Evolutionary conservation across 805 yeast species (phyloP), one percentile per base, ranked within the genome.

Genomic region (Saccharomyces eubayanus): DNA sequence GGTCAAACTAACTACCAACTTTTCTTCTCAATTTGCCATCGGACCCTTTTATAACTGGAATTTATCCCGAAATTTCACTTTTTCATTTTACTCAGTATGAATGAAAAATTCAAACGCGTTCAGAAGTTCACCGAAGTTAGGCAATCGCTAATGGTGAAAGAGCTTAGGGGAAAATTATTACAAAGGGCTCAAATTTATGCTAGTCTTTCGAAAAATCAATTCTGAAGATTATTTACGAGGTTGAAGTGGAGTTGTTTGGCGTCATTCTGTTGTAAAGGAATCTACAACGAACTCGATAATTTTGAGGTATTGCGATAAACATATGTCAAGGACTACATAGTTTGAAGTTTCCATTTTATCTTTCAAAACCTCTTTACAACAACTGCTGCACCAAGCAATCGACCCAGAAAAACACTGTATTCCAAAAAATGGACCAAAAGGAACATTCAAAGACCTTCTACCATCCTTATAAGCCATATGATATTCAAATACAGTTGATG

Each of bases 401-500:
- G n/a, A 14, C 16, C 41, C n/a, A 31, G n/a, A 31, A 31, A 31
- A 14, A 31, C 3, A 20, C n/a, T 8, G n/a, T 20, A n/a, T n/a
- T 14, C 24, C 24, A 31, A 31, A 31, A 31, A 31, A 36, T 36
- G 24, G 21, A 5, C 24, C 21, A 16, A 36, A 36, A 36, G 24
- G 11, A 36, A 36, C 16, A 30, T n/a, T 29, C 40, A 21, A 30
- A 40, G 47, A 43, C 58, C 24, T 88, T 77, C 68, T 72, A 78
- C 62, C 97, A 91, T 66, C 98, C 98, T 0, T 91, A 76, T 65
- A 63, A 68, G 48, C 97, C 98, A 0, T 91, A 91, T 67, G 75
- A 74, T 28, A 89, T 90, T 57, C 98, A 91, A 66, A 46, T 77
- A 24, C 79, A 84, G 55, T 77, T 91, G 59, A 91, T 91, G 97